These are phyloP conservation scores for Aureobasidium sp. DNA, from an alignment of 2,329 filamentous ascomycete species.

Conservation along the genomic window DNA sequence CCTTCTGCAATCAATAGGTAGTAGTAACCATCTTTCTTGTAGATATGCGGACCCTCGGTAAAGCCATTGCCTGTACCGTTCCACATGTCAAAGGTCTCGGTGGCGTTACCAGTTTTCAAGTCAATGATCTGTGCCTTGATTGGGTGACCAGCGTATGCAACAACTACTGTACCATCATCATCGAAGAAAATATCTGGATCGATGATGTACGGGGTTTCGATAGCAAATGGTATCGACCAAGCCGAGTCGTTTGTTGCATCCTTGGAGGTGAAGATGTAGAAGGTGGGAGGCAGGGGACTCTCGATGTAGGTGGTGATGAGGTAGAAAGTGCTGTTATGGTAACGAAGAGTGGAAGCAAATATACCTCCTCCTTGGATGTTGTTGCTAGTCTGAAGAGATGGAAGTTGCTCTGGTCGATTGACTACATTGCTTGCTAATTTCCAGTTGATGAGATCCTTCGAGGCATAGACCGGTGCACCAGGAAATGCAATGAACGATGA, in stretches of 20 bases:
- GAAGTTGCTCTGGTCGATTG: slow-evolving; percentile 42
- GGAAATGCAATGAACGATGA: slow-evolving; percentile 52
- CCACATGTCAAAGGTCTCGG: slow-evolving; percentile 33
- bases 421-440: slow-evolving; percentile 40
- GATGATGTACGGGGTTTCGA: slow-evolving; percentile 35
- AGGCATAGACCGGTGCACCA: slow-evolving; percentile 50
- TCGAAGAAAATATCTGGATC: slow-evolving; percentile 56
- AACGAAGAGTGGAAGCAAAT: slow-evolving; percentile 46
- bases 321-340: slow-evolving; percentile 46
- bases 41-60: slow-evolving; percentile 43
- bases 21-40: slow-evolving; percentile 40
- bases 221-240: slow-evolving; percentile 57
- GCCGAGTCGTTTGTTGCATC: slow-evolving; percentile 47
- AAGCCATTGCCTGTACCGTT: slow-evolving; percentile 39
- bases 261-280: slow-evolving; percentile 51
- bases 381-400: slow-evolving; percentile 34
- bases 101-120: slow-evolving; percentile 34
- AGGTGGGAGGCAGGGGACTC: slow-evolving; percentile 25
- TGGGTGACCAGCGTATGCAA: not conserved
- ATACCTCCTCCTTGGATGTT: slow-evolving; percentile 43
- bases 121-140: slow-evolving; percentile 30
- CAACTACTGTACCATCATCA: slow-evolving; percentile 28
- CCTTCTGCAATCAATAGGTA: slow-evolving; percentile 42
- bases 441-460: slow-evolving; percentile 49
- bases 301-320: slow-evolving; percentile 34